phyloP scores from a whole-genome alignment of 83 land plant genomes.

The Diphasiastrum complanatum region DNA sequence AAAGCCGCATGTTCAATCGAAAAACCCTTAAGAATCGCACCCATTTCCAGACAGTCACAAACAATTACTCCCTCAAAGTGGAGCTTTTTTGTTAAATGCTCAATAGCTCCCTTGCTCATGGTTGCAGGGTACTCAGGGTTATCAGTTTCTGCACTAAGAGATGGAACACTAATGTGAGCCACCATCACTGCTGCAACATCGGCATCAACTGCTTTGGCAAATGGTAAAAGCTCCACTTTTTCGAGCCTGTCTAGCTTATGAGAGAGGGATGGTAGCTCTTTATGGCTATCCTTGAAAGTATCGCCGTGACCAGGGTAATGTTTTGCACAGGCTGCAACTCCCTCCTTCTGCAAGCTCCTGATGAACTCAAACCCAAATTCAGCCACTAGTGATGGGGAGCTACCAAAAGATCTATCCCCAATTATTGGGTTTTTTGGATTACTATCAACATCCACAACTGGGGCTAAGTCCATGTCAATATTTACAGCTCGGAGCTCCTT shows the following conservation, averaged over 20 bases:
- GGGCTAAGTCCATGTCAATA: conserved; percentile 26
- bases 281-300: conserved; percentile 14
- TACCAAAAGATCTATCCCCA: conserved; percentile 16
- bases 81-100: conserved; percentile 7
- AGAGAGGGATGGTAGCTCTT: conserved; percentile 9
- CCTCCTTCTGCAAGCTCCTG: conserved; percentile 14
- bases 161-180: conserved; percentile 14
- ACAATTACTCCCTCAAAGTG: conserved; percentile 20
- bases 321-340: conserved; percentile 26
- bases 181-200: conserved; percentile 27
- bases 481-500: conserved; percentile 20
- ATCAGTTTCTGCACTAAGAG: conserved; percentile 3
- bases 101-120: conserved; percentile 14
- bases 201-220: conserved; percentile 11
- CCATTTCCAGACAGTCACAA: conserved; percentile 21
- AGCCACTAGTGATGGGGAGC: conserved; percentile 4
- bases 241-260: conserved; percentile 4
- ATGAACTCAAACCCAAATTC: conserved; percentile 20
- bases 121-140: conserved; percentile 1
- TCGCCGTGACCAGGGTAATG: conserved; percentile 26
- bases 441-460: conserved; percentile 25
- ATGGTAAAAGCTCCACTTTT: conserved; percentile 11
- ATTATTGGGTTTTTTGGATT: conserved; percentile 12
- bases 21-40: conserved; percentile 9
- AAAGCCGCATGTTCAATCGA: conserved; percentile 18